Percentiles rank a stretch among this genome's conserved stretches.
phyloP scores from a whole-genome alignment of 1,284 basidiomycete species.

The Cryptococcus floricola region DNA sequence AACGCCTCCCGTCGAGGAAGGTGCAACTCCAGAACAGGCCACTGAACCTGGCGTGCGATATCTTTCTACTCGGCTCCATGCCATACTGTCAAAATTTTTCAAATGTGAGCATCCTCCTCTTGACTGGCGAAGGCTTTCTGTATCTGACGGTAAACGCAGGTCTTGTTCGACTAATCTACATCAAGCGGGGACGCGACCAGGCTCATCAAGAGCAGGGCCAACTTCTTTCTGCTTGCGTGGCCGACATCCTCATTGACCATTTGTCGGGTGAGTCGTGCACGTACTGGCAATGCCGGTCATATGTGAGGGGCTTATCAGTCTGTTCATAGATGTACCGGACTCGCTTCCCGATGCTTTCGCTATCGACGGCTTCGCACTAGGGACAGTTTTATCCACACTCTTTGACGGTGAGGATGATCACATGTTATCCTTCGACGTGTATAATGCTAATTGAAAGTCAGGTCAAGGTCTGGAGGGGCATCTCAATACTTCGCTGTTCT shows the following conservation, averaged over 20 bases:
- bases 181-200: conserved; percentile 71
- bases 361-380: conserved; percentile 67
- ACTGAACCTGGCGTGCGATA: conserved; percentile 55
- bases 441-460: conserved; percentile 38
- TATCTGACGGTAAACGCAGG: conserved; percentile 52
- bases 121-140: background rate
- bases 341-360: background rate
- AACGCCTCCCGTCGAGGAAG: conserved; percentile 49
- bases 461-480: conserved; percentile 68
- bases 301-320: background rate
- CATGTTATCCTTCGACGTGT: background rate
- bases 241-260: conserved; percentile 69
- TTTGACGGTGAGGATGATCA: conserved; percentile 66
- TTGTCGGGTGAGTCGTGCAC: conserved; percentile 43
- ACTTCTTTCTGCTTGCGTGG: conserved; percentile 65
- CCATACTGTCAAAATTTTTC: conserved; percentile 76
- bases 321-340: background rate
- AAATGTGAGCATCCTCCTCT: conserved; percentile 59
- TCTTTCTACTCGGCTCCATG: conserved; percentile 73
- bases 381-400: conserved; percentile 66
- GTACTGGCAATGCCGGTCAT: background rate
- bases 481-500: conserved; percentile 77
- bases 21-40: background rate
- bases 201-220: conserved; percentile 73
- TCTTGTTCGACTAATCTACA: conserved; percentile 75